These are phyloP conservation scores for Pythium rhizo-oryzae DNA, from an alignment of 352 stramenopile genomes.

Conservation along the genomic window DNA sequence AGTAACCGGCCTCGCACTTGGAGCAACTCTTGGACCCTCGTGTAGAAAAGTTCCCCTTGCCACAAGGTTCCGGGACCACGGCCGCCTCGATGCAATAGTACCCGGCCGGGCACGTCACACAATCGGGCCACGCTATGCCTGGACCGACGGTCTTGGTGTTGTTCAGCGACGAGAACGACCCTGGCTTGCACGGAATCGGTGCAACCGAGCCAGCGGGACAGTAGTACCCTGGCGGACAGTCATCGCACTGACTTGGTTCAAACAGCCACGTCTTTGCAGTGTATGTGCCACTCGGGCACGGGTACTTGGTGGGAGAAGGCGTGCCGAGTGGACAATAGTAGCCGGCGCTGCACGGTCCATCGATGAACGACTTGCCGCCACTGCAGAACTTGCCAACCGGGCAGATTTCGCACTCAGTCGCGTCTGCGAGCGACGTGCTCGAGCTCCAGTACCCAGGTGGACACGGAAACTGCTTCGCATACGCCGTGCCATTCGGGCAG, in stretches of 20 bases:
- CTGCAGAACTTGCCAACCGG: constrained; percentile 87
- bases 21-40: constrained; percentile 60
- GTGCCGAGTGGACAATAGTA: constrained; percentile 91
- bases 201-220: constrained; percentile 62
- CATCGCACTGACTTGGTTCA: constrained; percentile 72
- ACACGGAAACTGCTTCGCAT: constrained; percentile 80
- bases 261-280: constrained; percentile 76
- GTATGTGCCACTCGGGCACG: constrained; percentile 86
- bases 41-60: constrained; percentile 62
- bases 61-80: constrained; percentile 62
- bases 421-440: constrained; percentile 58
- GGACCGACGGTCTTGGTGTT: constrained; percentile 72
- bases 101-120: constrained; percentile 75
- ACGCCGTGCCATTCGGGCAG: constrained; percentile 78
- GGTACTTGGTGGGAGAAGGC: constrained; percentile 58
- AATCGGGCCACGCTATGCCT: constrained; percentile 56
- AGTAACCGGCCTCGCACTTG: constrained; percentile 71
- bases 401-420: constrained; percentile 79
- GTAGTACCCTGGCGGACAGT: constrained; percentile 79
- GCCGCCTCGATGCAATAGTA: constrained; percentile 82
- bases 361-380: constrained; percentile 75
- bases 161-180: constrained; percentile 73
- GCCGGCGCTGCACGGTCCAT: constrained; percentile 71
- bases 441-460: constrained; percentile 87
- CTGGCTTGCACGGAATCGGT: constrained; percentile 72